Evolutionary conservation across 2,329 filamentous ascomycete species (phyloP).

Genomic region (Mollisiaceae sp.): DNA sequence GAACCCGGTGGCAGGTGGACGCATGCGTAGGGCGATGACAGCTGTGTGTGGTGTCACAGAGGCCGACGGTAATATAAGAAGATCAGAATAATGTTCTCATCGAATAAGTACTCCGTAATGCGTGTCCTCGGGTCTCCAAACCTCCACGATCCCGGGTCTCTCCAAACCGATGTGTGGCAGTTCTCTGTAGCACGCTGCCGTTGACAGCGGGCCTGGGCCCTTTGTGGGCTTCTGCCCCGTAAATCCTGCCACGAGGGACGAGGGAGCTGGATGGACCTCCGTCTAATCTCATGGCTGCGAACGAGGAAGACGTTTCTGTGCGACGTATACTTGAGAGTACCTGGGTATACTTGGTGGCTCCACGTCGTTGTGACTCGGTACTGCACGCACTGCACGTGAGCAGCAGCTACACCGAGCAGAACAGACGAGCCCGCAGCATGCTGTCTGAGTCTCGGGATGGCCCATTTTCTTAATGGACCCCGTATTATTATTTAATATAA

Average conservation of each 20-base stretch:
- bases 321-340: not conserved
- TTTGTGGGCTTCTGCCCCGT: slow-evolving; percentile 17
- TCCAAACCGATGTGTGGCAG: slow-evolving; percentile 5
- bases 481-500: too few relatives aligned
- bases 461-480: too few relatives aligned
- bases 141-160: slow-evolving; percentile 13
- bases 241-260: slow-evolving; percentile 26
- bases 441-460: too few relatives aligned
- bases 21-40: not conserved
- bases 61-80: not conserved
- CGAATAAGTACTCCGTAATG: not conserved
- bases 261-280: slow-evolving; percentile 19
- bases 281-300: slow-evolving; percentile 17
- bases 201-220: slow-evolving; percentile 24
- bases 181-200: not conserved
- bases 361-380: slow-evolving; percentile 3
- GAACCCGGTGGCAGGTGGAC: not conserved
- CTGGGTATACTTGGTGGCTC: slow-evolving; percentile 2
- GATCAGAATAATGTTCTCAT: slow-evolving; percentile 7
- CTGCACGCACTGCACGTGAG: too few relatives aligned
- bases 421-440: too few relatives aligned
- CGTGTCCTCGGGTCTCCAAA: slow-evolving; percentile 14
- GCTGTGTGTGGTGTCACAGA: slow-evolving; percentile 5
- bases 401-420: not conserved
- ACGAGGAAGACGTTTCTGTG: slow-evolving; percentile 7